A percentile compares a stretch with the other conserved stretches of the same genome.
Evolutionary conservation across 208 protist genomes (phyloP).

Genomic region (Acanthamoeba sp.): DNA sequence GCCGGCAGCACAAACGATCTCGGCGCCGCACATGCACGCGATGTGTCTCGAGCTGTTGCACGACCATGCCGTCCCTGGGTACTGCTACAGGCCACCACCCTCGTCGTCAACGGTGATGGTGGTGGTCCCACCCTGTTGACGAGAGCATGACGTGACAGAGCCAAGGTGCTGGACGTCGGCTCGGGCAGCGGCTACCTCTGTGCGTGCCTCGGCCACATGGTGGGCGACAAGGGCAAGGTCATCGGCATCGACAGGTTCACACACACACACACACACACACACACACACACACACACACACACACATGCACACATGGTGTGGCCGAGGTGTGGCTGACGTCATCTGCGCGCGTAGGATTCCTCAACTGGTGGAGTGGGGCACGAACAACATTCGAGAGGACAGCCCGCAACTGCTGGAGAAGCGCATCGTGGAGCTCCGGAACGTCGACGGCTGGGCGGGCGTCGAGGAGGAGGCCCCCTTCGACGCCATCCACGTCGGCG

Average conservation of each 20-base stretch:
- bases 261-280: not conserved
- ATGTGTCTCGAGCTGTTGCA: constrained; percentile 81
- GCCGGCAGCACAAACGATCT: constrained; percentile 82
- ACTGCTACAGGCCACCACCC: not conserved
- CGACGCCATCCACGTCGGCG: constrained; percentile 87
- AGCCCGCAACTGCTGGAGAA: constrained; percentile 77
- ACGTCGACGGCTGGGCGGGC: constrained; percentile 83
- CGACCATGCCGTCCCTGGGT: constrained; percentile 67
- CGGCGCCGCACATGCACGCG: constrained; percentile 89
- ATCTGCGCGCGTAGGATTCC: constrained; percentile 58
- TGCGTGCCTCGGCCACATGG: constrained; percentile 80
- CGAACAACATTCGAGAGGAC: constrained; percentile 76
- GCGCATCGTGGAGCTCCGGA: constrained; percentile 12
- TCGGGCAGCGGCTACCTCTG: constrained; percentile 84
- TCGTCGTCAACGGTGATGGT: not conserved
- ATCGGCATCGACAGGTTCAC: constrained; percentile 4
- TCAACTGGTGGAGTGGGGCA: constrained; percentile 78
- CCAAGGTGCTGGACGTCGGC: constrained; percentile 84
- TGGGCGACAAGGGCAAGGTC: constrained; percentile 76
- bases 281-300: not conserved
- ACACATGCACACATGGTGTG: not conserved
- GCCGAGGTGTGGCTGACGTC: too few relatives aligned
- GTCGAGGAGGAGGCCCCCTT: constrained; percentile 77
- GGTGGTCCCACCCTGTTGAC: not conserved
- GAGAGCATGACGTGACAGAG: not conserved